Evolutionary conservation across 495 filamentous ascomycete genomes (phyloP), one percentile per base, ranked within the genome.

Genomic region (Baudoinia panamericana): DNA sequence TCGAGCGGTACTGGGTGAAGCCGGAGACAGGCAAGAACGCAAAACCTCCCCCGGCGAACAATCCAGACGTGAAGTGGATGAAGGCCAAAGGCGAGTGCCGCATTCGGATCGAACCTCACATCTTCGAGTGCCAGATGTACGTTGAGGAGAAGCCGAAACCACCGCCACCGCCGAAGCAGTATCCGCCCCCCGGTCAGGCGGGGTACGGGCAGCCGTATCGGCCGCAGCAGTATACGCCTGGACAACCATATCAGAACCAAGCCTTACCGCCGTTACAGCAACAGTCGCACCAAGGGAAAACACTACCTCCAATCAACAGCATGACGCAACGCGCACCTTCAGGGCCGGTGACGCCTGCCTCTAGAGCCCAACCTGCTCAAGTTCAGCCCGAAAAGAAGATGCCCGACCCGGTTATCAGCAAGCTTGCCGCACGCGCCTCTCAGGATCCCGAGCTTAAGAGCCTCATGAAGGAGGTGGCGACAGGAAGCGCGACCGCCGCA

Each of bases 321-420:
- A 43, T 37, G 35, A 25, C 27, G 8, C 45, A 29, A 21, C 41
- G 36, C 15, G 7, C 26, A 19, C 29, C 35, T 10, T 16, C 29
- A 30, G 6, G 39, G 15, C 4, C 33, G n/a, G 28, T 15, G 7
- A 30, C 49, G 32, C 48, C 58, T 2, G n/a, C n/a, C n/a, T n/a
- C n/a, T n/a, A n/a, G n/a, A n/a, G n/a, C n/a, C n/a, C n/a, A n/a
- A n/a, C 35, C 55, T 25, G 46, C 48, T 39, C 28, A 47, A 15
- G 32, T 34, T 6, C 20, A 33, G 11, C 39, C 33, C 12, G 40
- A 41, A 20, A 54, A 54, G 17, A 19, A 33, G 2, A 33, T 24
- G n/a, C 73, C 82, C 3, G 92, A 99, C 57, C 92, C 92, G 3
- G 92, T 99, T 29, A 99, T 99, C 41, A 82, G 93, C 39, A 84